These are phyloP conservation scores for Xerocomus nothofagi DNA, from an alignment of 1,284 basidiomycete genomes.

Conservation along the genomic window DNA sequence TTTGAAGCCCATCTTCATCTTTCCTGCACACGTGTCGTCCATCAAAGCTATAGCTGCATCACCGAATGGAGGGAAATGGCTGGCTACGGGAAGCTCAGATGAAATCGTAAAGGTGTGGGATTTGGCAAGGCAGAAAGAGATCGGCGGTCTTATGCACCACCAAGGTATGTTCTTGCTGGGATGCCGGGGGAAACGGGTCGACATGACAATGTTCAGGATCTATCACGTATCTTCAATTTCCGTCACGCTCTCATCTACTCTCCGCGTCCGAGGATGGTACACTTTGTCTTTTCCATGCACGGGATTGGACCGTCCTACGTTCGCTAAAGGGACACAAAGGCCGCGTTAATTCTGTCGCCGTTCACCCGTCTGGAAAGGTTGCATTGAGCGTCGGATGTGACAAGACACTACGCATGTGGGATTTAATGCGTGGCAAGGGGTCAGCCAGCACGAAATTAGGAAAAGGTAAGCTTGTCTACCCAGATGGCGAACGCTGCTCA, in stretches of 20 bases:
- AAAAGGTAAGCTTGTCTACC: conserved; percentile 55
- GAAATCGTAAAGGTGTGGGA: conserved; percentile 99
- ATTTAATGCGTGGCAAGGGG: conserved; percentile 92
- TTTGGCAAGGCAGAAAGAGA: conserved; percentile 83
- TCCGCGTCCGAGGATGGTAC: conserved; percentile 91
- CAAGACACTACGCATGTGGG: conserved; percentile 94
- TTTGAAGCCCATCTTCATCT: conserved; percentile 88
- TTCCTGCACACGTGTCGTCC: conserved; percentile 93
- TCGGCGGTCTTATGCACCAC: conserved; percentile 92
- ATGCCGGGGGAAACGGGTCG: not conserved
- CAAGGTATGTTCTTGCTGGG: conserved; percentile 60
- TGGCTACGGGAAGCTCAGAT: conserved; percentile 92
- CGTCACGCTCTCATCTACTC: conserved; percentile 85
- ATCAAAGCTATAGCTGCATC: conserved; percentile 88
- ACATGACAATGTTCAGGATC: conserved; percentile 55
- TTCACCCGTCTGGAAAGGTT: conserved; percentile 91
- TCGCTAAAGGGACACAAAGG: conserved; percentile 92
- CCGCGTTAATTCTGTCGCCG: conserved; percentile 84
- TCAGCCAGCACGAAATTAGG: conserved; percentile 86
- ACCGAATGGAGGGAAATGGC: conserved; percentile 88
- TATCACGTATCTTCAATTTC: conserved; percentile 87
- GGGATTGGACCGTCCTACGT: conserved; percentile 91
- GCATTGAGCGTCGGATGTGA: conserved; percentile 92
- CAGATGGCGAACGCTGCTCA: conserved; percentile 12
- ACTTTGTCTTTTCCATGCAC: conserved; percentile 85